Evolutionary conservation across 768 basidiomycete genomes (phyloP), one percentile per base, ranked within the genome.

Genomic region (Tylopilus balloui): DNA sequence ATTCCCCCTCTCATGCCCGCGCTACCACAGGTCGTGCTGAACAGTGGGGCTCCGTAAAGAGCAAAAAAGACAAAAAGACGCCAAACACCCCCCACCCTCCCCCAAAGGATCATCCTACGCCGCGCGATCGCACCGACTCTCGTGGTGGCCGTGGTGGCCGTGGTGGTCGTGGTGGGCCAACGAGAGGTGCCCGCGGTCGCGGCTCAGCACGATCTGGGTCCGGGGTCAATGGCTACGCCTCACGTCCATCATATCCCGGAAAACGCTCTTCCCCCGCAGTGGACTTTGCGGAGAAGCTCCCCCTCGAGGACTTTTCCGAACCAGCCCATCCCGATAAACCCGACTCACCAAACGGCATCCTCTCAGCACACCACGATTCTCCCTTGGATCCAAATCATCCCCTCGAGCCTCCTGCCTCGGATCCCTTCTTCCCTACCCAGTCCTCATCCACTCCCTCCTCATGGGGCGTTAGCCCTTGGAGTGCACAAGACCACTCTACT

Each of bases 1-100:
- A 13, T 15, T 25, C 37, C 17, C 5, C 19, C 29, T 31, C 52
- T 65, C 44, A 61, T 28, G 29, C 49, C 43, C 49, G 36, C 47
- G 29, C 21, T 50, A 28, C 47, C 42, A 44, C 63, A 92, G 89
- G 89, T 61, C 74, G 75, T 56, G 85, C 77, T 40, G 80, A 83
- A 65, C 86, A 84, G 61, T 92, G 89, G 89, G 88, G 79, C 44
- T 80, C 87, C 47, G 89, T 90, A 49, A 81, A 80, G 54, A 84
- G 80, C 68, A 92, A 90, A 79, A 92, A 89, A 74, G 88, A 92
- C 68, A 90, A 91, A 76, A 91, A 88, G 70, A 37, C 55, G 0
- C 58, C 76, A 12, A 42, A 73, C 17, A 36, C 74, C 25, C 43
- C 69, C 32, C 74, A 77, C 35, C 43, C 71, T 34, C 54, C 61